Evolutionary conservation across 768 basidiomycete genomes (phyloP).

Genomic region (Mycena maculata): DNA sequence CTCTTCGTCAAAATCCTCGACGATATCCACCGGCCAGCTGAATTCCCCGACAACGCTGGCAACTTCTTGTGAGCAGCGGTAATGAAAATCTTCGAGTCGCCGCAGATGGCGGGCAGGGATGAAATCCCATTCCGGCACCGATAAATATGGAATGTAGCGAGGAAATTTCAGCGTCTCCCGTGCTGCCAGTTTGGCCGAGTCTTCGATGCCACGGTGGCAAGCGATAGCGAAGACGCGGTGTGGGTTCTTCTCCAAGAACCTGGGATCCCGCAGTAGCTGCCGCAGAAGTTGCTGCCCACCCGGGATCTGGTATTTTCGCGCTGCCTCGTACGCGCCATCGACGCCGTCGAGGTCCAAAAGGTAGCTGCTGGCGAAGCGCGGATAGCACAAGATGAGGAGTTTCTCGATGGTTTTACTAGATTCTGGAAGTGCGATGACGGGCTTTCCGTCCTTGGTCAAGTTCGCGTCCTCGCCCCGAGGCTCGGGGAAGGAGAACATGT

Average conservation of each 20-base stretch:
- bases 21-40: not conserved
- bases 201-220: slow-evolving; percentile 34
- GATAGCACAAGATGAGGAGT: slow-evolving; percentile 46
- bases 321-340: slow-evolving; percentile 47
- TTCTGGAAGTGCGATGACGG: slow-evolving; percentile 48
- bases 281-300: slow-evolving; percentile 40
- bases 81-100: slow-evolving; percentile 6
- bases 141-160: not conserved
- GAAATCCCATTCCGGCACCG: slow-evolving; percentile 7
- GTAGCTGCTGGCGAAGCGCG: slow-evolving; percentile 30
- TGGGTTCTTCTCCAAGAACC: slow-evolving; percentile 24
- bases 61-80: not conserved
- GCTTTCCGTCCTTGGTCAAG: slow-evolving; percentile 41
- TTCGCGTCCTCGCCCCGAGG: slow-evolving; percentile 39
- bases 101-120: slow-evolving; percentile 18
- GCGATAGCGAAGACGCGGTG: slow-evolving; percentile 41
- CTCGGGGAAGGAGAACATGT: slow-evolving; percentile 45
- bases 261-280: slow-evolving; percentile 19
- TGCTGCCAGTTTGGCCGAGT: slow-evolving; percentile 21
- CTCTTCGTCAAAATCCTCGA: not conserved
- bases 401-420: slow-evolving; percentile 45
- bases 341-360: slow-evolving; percentile 41
- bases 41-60: not conserved
- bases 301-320: slow-evolving; percentile 50
- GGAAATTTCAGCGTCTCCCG: slow-evolving; percentile 21